A percentile compares a stretch with the other conserved stretches of the same genome.
These are phyloP conservation scores for Uromyces viciae-fabae DNA, from an alignment of 1,284 basidiomycete genomes.

Conservation along the genomic window DNA sequence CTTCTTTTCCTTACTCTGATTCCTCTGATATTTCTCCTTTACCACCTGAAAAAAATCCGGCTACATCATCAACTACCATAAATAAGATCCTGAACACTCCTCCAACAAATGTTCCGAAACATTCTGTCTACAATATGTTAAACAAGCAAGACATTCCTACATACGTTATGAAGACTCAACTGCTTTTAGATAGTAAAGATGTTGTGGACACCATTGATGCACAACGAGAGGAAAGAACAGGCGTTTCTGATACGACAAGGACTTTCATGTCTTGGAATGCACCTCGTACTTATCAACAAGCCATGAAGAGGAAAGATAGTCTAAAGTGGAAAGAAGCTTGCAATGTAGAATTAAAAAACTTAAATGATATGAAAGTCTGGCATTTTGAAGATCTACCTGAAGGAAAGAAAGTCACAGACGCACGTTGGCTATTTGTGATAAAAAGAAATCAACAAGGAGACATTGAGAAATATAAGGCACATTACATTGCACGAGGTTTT, in stretches of 20 bases:
- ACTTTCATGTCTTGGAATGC: too few relatives aligned
- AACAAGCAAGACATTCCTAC: neutral
- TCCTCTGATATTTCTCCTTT: too few relatives aligned
- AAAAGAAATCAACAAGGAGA: conserved; percentile 23
- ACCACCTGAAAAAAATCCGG: too few relatives aligned
- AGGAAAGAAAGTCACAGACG: neutral
- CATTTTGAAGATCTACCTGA: conserved; percentile 8
- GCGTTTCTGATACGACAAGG: neutral
- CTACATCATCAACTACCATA: too few relatives aligned
- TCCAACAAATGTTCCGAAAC: too few relatives aligned
- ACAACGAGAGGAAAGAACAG: neutral
- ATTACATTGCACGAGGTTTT: neutral
- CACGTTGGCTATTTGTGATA: conserved; percentile 36
- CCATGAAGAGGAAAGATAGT: neutral
- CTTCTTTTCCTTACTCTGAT: neutral
- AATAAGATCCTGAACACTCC: too few relatives aligned
- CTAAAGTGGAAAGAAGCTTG: neutral
- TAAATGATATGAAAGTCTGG: neutral
- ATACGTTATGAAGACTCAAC: neutral
- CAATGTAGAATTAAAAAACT: neutral
- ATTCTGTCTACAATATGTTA: too few relatives aligned
- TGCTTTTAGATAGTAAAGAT: neutral
- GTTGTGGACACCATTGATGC: neutral
- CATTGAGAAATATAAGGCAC: conserved; percentile 8
- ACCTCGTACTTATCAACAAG: neutral